These are phyloP conservation scores for Penicillium roqueforti DNA, from an alignment of 495 filamentous ascomycete species.

Conservation along the genomic window DNA sequence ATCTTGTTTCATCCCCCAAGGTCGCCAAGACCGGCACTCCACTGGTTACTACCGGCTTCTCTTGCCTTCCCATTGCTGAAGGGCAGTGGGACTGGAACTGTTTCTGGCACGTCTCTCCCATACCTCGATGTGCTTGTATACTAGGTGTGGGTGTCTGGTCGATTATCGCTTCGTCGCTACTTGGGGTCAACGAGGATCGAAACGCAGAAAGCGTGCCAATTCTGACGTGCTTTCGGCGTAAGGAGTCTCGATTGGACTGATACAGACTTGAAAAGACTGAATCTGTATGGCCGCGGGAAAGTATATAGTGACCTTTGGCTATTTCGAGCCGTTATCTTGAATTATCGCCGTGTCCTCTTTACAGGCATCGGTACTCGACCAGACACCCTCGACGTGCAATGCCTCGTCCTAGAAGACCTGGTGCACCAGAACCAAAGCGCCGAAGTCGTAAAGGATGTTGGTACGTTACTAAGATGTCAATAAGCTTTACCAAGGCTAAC, in stretches of 20 bases:
- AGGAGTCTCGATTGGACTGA: neutral
- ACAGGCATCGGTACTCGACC: neutral
- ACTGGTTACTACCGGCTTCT: neutral
- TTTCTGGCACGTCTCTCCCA: slow-evolving; percentile 30
- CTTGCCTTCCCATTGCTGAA: slow-evolving; percentile 16
- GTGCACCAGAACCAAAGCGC: slow-evolving; percentile 62
- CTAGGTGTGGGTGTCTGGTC: slow-evolving; percentile 38
- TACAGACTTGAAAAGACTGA: neutral
- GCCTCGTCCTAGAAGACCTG: slow-evolving; percentile 64
- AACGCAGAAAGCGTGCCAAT: slow-evolving; percentile 29
- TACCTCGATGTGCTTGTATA: slow-evolving; percentile 44
- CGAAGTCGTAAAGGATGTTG: slow-evolving; percentile 83
- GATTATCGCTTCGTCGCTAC: slow-evolving; percentile 44
- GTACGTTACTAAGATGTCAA: slow-evolving; percentile 45
- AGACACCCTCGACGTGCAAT: slow-evolving; percentile 37
- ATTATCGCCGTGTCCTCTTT: neutral
- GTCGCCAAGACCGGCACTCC: neutral
- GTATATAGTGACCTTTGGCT: neutral
- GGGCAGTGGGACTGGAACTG: slow-evolving; percentile 11
- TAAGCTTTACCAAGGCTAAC: slow-evolving; percentile 7
- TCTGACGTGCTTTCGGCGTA: slow-evolving; percentile 16
- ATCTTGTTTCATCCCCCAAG: neutral
- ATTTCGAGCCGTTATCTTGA: slow-evolving; percentile 3
- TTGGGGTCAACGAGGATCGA: slow-evolving; percentile 35
- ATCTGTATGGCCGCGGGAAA: slow-evolving; percentile 2